phyloP scores from a whole-genome alignment of 208 protist species.

The Acanthamoeba culbertsoni region DNA sequence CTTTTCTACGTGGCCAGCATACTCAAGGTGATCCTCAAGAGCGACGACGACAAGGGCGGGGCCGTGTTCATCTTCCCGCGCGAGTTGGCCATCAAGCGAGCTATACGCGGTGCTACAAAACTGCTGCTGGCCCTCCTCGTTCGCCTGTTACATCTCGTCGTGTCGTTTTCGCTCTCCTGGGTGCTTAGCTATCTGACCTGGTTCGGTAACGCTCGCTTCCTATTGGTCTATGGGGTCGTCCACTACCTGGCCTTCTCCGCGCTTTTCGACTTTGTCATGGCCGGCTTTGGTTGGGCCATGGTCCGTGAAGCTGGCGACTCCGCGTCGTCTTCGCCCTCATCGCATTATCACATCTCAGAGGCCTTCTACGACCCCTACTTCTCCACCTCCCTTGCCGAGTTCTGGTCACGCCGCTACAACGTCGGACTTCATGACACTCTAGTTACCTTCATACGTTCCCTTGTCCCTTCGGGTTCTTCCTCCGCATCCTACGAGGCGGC shows the following conservation, averaged over 20 bases:
- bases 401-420: constrained; percentile 23
- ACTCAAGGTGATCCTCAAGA: constrained; percentile 29
- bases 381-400: background rate
- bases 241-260: constrained; percentile 36
- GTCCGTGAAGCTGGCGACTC: background rate
- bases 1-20: constrained; percentile 13
- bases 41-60: constrained; percentile 34
- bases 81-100: constrained; percentile 41
- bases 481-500: background rate
- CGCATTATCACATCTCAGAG: background rate
- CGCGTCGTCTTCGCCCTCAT: background rate
- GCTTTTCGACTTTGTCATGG: constrained; percentile 4
- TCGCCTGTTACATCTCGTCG: background rate
- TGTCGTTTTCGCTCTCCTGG: background rate
- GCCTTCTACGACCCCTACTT: constrained; percentile 48
- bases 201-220: background rate
- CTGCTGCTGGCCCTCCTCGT: background rate
- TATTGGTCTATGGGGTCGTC: background rate
- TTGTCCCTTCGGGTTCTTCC: background rate
- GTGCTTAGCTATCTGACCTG: background rate
- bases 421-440: background rate
- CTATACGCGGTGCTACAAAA: background rate
- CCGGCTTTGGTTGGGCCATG: constrained; percentile 33
- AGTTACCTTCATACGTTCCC: background rate
- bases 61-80: background rate